Base-by-base conservation (phyloP, 352 stramenopile species). In the Plasmopara viticola region DNA sequence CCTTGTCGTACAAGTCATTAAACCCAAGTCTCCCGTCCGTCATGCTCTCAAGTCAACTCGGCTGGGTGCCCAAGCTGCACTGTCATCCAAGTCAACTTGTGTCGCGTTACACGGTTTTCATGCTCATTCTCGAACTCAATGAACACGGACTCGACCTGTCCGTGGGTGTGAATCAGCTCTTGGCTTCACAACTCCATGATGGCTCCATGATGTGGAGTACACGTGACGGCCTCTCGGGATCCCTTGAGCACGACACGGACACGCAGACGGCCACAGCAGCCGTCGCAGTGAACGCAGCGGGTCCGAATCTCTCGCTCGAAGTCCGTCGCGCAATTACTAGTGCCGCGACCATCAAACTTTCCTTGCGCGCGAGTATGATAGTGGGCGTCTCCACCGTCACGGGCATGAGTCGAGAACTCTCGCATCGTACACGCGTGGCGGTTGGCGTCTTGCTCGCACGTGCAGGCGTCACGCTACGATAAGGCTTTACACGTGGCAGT, bases 191-290 rank as follows among this genome's bases (percentile, higher is more conserved):
- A 37, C 59, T 90, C 2, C 68, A n/a, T n/a, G n/a, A 89, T 44
- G 79, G 82, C 34, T 66, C 68, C 28, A 90, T 92, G 79, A 87
- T 90, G 74, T 90, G 72, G 63, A 88, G n/a, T n/a, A n/a, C n/a
- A n/a, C n/a, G n/a, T n/a, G n/a, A n/a, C n/a, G n/a, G n/a, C n/a
- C n/a, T n/a, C n/a, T n/a, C n/a, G n/a, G n/a, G n/a, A n/a, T n/a
- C n/a, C n/a, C n/a, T n/a, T n/a, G n/a, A n/a, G n/a, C n/a, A n/a
- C n/a, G n/a, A n/a, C n/a, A n/a, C n/a, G n/a, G n/a, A n/a, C n/a
- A n/a, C n/a, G n/a, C n/a, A 70, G 30, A 74, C 74, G 31, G 62
- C 69, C 17, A 74, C 72, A 0, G 50, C 68, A 3, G 73, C 65
- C 1, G 67, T 89, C 14, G 67, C 71, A 0, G 65, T 89, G 45